phyloP scores from a whole-genome alignment of 2,329 filamentous ascomycete genomes.

The Sporothrix pseudoabietina region DNA sequence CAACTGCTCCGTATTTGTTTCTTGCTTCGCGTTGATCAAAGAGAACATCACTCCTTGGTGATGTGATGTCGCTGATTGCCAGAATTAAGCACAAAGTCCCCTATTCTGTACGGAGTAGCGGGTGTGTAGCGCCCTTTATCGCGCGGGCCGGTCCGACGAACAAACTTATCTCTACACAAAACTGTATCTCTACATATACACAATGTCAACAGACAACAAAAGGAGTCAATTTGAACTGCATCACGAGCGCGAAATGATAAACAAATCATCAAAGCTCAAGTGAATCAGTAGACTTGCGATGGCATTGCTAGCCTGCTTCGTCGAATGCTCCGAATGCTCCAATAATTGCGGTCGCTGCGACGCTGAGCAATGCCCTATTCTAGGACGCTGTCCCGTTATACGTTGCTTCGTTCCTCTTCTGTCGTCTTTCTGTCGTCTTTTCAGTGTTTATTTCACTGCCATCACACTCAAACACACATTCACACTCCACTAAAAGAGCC shows the following conservation, averaged over 20 bases:
- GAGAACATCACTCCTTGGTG: too few relatives aligned
- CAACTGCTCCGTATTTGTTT: too few relatives aligned
- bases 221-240: neutral
- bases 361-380: too few relatives aligned
- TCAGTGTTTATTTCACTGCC: too few relatives aligned
- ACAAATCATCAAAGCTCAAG: neutral
- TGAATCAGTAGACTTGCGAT: neutral
- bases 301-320: neutral
- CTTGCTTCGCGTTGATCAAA: neutral
- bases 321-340: too few relatives aligned
- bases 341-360: neutral
- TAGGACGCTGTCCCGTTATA: too few relatives aligned
- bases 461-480: too few relatives aligned
- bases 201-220: neutral
- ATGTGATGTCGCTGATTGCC: neutral
- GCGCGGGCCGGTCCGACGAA: constrained; percentile 6
- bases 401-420: too few relatives aligned
- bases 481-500: neutral
- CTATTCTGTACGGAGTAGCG: neutral
- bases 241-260: neutral
- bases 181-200: too few relatives aligned
- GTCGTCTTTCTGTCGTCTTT: too few relatives aligned
- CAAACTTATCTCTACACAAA: neutral
- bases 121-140: neutral
- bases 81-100: neutral